phyloP scores from a whole-genome alignment of 257 asterid species.

The Galeopsis tetrahit region DNA sequence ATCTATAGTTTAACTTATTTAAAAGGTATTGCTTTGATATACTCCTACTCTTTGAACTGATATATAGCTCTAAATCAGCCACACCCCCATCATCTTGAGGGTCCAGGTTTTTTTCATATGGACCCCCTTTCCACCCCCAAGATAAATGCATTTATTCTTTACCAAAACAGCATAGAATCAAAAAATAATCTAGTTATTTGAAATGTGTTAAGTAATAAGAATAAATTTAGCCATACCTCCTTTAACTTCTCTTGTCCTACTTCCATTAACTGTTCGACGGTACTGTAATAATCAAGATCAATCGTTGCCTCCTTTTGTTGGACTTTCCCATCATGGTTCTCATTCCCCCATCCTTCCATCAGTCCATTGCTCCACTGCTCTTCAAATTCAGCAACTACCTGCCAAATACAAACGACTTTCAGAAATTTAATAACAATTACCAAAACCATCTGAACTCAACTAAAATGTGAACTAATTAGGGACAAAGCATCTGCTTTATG shows the following conservation, averaged over 20 bases:
- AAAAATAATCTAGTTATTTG: conserved; percentile 10
- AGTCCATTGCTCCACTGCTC: conserved; percentile 77
- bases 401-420: conserved; percentile 32
- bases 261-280: conserved; percentile 78
- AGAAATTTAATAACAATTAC: conserved; percentile 23
- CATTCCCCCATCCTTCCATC: conserved; percentile 80
- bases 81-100: conserved; percentile 5
- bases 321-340: conserved; percentile 58
- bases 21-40: conserved; percentile 19
- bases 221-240: conserved; percentile 57
- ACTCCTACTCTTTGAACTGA: neutral
- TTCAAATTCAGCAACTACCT: conserved; percentile 81
- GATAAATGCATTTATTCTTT: neutral
- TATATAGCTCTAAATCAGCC: conserved; percentile 19
- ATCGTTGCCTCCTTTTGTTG: conserved; percentile 55
- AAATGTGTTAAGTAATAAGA: neutral
- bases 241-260: conserved; percentile 89
- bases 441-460: conserved; percentile 24
- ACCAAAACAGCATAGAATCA: neutral
- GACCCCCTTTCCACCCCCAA: neutral
- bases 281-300: conserved; percentile 84
- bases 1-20: conserved; percentile 13
- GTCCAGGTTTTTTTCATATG: neutral
- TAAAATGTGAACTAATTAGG: conserved; percentile 9
- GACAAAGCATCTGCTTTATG: conserved; percentile 1